Conservation (phyloP, 345 rosid genomes). For the Linum lewisii region DNA sequence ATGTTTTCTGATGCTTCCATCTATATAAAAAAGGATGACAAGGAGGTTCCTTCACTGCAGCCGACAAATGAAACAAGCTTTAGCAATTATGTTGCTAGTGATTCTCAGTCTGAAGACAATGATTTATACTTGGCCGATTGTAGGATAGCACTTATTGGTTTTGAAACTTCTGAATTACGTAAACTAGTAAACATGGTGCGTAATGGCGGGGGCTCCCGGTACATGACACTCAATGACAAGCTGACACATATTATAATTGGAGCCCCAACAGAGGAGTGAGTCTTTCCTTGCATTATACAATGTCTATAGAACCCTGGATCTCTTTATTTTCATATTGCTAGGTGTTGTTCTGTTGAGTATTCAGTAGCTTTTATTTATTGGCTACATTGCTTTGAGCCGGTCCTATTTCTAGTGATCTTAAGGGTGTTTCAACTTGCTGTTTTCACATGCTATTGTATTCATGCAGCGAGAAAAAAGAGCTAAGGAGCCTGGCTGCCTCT, state of each 20-base stretch:
- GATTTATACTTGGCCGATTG: constrained; percentile 87
- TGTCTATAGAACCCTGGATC: constrained; percentile 6
- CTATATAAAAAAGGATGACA: constrained; percentile 29
- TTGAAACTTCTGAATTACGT: constrained; percentile 75
- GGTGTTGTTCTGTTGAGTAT: background rate
- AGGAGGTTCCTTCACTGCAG: constrained; percentile 29
- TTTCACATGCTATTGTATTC: constrained; percentile 11
- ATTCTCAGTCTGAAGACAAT: constrained; percentile 71
- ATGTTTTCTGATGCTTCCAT: constrained; percentile 38
- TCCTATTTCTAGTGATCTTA: constrained; percentile 1
- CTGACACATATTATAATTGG: constrained; percentile 88
- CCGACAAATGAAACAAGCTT: constrained; percentile 32
- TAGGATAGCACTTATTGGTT: constrained; percentile 65
- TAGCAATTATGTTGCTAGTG: constrained; percentile 54
- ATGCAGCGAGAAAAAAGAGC: constrained; percentile 71
- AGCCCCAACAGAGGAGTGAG: constrained; percentile 81
- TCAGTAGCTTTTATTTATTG: background rate
- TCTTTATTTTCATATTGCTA: constrained; percentile 1
- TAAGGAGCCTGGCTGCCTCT: constrained; percentile 68
- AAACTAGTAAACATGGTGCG: constrained; percentile 66
- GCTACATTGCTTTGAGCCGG: too few relatives aligned
- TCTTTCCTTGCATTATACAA: constrained; percentile 10
- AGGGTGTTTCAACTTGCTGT: constrained; percentile 5
- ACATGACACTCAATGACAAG: constrained; percentile 44
- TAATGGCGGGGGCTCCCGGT: constrained; percentile 82